phyloP scores from a whole-genome alignment of 2,329 filamentous ascomycete species.

The Neopestalotiopsis rosae region DNA sequence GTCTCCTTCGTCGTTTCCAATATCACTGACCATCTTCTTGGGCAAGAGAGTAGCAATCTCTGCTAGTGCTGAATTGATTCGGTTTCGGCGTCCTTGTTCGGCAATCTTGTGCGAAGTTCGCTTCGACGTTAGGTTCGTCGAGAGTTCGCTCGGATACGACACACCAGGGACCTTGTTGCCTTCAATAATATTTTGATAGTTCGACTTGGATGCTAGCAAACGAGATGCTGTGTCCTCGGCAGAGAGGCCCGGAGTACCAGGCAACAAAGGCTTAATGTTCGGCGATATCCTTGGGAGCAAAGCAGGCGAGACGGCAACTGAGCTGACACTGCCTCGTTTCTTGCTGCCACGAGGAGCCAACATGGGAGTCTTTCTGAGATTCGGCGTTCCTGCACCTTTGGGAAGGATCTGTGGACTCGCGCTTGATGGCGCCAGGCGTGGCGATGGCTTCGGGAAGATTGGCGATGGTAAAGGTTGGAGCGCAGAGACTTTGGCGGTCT shows the following conservation, averaged over 20 bases:
- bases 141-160: conserved; percentile 87
- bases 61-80: conserved; percentile 91
- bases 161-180: conserved; percentile 90
- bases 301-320: conserved; percentile 83
- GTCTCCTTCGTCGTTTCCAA: conserved; percentile 51
- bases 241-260: conserved; percentile 58
- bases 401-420: conserved; percentile 70
- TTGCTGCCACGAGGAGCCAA: conserved; percentile 63
- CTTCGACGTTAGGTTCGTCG: conserved; percentile 93
- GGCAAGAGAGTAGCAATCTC: conserved; percentile 91
- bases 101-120: conserved; percentile 97
- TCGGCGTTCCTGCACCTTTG: conserved; percentile 49
- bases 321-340: conserved; percentile 74
- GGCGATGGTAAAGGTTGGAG: conserved; percentile 57
- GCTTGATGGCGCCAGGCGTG: conserved; percentile 56
- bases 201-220: conserved; percentile 90
- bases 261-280: conserved; percentile 89
- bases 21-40: conserved; percentile 49
- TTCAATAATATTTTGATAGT: conserved; percentile 96
- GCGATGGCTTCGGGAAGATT: conserved; percentile 44
- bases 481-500: conserved; percentile 54
- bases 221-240: conserved; percentile 69
- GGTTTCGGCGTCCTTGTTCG: conserved; percentile 91
- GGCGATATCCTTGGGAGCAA: conserved; percentile 89
- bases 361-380: conserved; percentile 59